Evolutionary conservation across 116 monocot species (phyloP), one percentile per base, ranked within the genome.

Genomic region (Dioscorea cayenensis): DNA sequence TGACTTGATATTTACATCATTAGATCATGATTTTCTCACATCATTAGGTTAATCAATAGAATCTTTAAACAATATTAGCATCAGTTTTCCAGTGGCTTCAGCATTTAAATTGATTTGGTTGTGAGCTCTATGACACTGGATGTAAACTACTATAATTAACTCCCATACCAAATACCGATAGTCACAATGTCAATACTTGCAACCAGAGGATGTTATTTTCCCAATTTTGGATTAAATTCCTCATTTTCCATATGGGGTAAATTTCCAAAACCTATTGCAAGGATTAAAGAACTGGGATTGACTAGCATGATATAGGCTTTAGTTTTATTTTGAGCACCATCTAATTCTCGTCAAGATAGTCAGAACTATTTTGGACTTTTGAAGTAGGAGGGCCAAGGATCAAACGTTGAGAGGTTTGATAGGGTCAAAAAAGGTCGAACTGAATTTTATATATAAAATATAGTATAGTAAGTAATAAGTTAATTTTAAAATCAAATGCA

Each of bases 41-140:
- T 90, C 97, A 83, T 94, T 94, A 22, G 93, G 94, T 63, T 91
- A 93, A 64, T 99, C 97, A 76, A 99, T 90, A 60, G 86, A 83
- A 69, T 94, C 94, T 77, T 90, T 91, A 61, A 94, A 94, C 32
- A 94, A 89, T 80, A 94, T 89, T 64, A 78, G 84, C 64, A 99
- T 94, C 35, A 92, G 82, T 51, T 85, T 89, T 50, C 85, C 85
- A 19, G 89, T 85, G 10, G 85, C 75, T 78, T 80, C 28, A 89
- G 77, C 28, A 92, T 89, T 79, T 89, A 79, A 21, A 84, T 77
- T 38, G 75, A 73, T 68, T 92, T 89, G 68, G 79, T 67, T 62
- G 89, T 88, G 28, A 92, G 73, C 49, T 86, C 86, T 35, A 85
- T 78, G 48, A 84, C 77, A 65, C 82, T 71, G 13, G 81, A 67